Base-by-base conservation (phyloP, 805 yeast genomes). In the Saccharomycopsis microspora region DNA sequence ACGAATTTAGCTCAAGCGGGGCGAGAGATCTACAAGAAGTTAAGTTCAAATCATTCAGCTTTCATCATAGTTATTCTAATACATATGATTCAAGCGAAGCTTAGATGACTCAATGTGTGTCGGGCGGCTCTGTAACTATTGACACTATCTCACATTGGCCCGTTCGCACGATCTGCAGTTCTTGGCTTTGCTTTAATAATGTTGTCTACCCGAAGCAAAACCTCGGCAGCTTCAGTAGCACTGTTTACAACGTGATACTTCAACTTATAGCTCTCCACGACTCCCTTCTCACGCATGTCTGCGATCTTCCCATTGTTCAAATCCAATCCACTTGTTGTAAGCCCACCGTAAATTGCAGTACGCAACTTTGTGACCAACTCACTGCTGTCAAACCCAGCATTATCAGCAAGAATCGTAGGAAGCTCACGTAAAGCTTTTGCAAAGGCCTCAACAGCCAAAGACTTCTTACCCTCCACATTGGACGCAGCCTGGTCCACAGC, bases 211-310 rank as follows among this genome's bases (percentile, higher is more conserved):
- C 99, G 80, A 59, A 93, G 69, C 56, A 93, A 74, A 43, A 93
- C 89, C 69, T 93, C 97, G 4, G 97, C 94, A 33, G 98, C 98
- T 69, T 93, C 99, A n/a, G 95, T 74, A 4, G 98, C 97, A 42
- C 94, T 82, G 9, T 88, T 77, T 11, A 93, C 97, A 10, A 94
- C 98, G 2, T 97, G 95, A 54, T 78, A 74, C 69, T 93, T 93
- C 64, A 93, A 75, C 67, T 89, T 90, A 67, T 75, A 93, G 54
- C 94, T 81, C 68, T 93, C 99, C 45, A 93, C 88, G 56, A 90
- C 77, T 28, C 97, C 98, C 57, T 82, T 66, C 53, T 88, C 93
- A 64, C 95, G 78, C 94, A 93, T 90, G 64, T 93, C 98, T 9
- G 88, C 95, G 53, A 93, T 80, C 41, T 65, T 70, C 53, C 98